Evolutionary conservation across 2,329 filamentous ascomycete genomes (phyloP).

Genomic region (Ustulina deusta): DNA sequence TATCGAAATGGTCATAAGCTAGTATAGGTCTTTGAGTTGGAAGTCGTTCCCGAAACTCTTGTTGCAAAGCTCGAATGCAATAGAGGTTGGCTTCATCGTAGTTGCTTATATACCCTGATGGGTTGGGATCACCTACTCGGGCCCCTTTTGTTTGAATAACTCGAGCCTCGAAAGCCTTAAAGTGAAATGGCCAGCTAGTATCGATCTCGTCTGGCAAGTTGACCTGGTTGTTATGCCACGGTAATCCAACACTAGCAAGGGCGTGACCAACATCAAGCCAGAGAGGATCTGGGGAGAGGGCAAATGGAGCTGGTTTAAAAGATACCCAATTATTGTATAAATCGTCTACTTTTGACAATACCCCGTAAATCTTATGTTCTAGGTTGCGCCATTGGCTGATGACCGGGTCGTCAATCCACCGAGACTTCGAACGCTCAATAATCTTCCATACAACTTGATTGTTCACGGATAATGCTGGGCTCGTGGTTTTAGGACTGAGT

Average conservation of each 20-base stretch:
- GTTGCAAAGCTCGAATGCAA: slow-evolving; percentile 38
- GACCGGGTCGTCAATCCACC: slow-evolving; percentile 31
- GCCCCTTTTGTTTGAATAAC: slow-evolving; percentile 28
- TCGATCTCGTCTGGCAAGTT: slow-evolving; percentile 36
- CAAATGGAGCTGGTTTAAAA: slow-evolving; percentile 14
- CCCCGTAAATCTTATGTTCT: slow-evolving; percentile 19
- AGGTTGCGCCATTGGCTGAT: slow-evolving; percentile 32
- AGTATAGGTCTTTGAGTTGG: slow-evolving; percentile 22
- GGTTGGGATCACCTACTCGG: slow-evolving; percentile 26
- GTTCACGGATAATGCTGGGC: too few relatives aligned
- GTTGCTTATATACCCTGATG: slow-evolving; percentile 31
- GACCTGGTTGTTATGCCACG: slow-evolving; percentile 36
- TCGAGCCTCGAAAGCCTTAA: slow-evolving; percentile 30
- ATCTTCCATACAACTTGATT: slow-evolving; percentile 2
- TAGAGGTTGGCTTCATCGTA: slow-evolving; percentile 34
- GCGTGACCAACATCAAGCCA: slow-evolving; percentile 21
- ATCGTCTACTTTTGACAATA: slow-evolving; percentile 20
- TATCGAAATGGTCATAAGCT: slow-evolving; percentile 29
- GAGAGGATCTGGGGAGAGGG: slow-evolving; percentile 13
- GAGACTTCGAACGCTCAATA: slow-evolving; percentile 26
- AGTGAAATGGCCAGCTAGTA: slow-evolving; percentile 36
- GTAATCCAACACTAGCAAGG: slow-evolving; percentile 29
- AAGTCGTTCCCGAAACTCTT: slow-evolving; percentile 28
- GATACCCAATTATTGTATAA: slow-evolving; percentile 24
- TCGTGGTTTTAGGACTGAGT: too few relatives aligned